Percentiles rank a stretch among this genome's conserved stretches.
Evolutionary conservation across 2,329 filamentous ascomycete species (phyloP).

Genomic region (Cyphellophora attinorum): DNA sequence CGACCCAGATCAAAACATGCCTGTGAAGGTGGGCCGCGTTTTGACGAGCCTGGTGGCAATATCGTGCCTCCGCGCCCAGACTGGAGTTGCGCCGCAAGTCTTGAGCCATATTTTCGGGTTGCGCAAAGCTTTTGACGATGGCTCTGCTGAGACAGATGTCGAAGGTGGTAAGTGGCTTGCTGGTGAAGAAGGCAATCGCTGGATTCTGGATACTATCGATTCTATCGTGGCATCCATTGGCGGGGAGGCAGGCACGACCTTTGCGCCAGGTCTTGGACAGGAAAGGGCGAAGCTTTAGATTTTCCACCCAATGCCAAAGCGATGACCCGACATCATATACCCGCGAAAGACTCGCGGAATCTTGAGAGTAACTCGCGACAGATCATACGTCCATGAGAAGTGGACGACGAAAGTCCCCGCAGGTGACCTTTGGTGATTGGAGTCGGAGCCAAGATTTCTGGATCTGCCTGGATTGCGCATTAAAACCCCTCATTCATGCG

Average conservation of each 20-base stretch:
- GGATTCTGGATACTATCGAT: slow-evolving; percentile 55
- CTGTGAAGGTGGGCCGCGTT: slow-evolving; percentile 54
- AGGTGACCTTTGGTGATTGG: too few relatives aligned
- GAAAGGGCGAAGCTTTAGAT: slow-evolving; percentile 24
- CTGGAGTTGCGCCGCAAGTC: slow-evolving; percentile 74
- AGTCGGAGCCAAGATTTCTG: too few relatives aligned
- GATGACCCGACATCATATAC: too few relatives aligned
- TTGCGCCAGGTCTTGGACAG: slow-evolving; percentile 41
- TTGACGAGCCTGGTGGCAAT: slow-evolving; percentile 66
- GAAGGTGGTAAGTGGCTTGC: slow-evolving; percentile 52
- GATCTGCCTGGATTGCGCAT: too few relatives aligned
- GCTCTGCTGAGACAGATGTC: slow-evolving; percentile 41
- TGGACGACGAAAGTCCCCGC: too few relatives aligned
- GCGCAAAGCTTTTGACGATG: slow-evolving; percentile 65
- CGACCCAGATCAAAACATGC: slow-evolving; percentile 48
- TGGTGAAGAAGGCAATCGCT: slow-evolving; percentile 54
- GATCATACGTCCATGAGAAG: too few relatives aligned
- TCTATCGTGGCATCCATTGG: slow-evolving; percentile 44
- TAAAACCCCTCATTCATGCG: too few relatives aligned
- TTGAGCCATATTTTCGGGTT: slow-evolving; percentile 72
- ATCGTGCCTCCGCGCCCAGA: slow-evolving; percentile 66
- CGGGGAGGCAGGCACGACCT: slow-evolving; percentile 41
- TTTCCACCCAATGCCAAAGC: too few relatives aligned
- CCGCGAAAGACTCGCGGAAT: too few relatives aligned
- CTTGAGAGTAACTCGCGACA: too few relatives aligned